phyloP scores from a whole-genome alignment of 345 rosid genomes.

The Anastatica hierochuntica region DNA sequence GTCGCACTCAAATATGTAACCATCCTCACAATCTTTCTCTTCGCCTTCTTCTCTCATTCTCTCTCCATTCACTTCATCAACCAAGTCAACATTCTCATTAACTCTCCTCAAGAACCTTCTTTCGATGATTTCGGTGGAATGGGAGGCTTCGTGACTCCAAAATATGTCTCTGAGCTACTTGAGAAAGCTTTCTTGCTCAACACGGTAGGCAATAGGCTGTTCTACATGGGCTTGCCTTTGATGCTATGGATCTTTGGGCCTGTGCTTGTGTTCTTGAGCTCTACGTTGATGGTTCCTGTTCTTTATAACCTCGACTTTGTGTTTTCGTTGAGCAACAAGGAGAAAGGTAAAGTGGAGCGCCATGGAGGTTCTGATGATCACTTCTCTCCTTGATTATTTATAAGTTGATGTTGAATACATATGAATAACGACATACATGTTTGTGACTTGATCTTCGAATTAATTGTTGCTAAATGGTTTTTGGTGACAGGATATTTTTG shows the following conservation, averaged over 20 bases:
- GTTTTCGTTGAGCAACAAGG: slow-evolving; percentile 16
- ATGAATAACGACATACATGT: too few species aligned
- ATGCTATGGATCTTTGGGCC: slow-evolving; percentile 93
- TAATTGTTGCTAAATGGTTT: too few species aligned
- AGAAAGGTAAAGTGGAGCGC: slow-evolving; percentile 24
- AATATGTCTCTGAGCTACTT: slow-evolving; percentile 46
- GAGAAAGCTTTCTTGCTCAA: slow-evolving; percentile 67
- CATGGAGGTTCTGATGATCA: slow-evolving; percentile 14
- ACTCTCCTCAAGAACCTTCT: slow-evolving; percentile 38
- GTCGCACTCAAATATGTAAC: slow-evolving; percentile 74
- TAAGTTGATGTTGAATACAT: too few species aligned
- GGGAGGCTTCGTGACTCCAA: slow-evolving; percentile 31
- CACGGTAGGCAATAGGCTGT: slow-evolving; percentile 74
- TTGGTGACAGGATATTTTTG: too few species aligned
- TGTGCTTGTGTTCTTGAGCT: slow-evolving; percentile 59
- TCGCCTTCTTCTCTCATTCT: slow-evolving; percentile 83
- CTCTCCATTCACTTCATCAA: slow-evolving; percentile 68
- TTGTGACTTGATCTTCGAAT: too few species aligned
- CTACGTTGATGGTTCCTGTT: slow-evolving; percentile 45
- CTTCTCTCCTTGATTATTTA: slow-evolving; percentile 13
- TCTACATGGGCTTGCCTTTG: slow-evolving; percentile 67
- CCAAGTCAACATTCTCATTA: slow-evolving; percentile 79
- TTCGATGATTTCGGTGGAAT: slow-evolving; percentile 15
- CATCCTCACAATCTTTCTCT: slow-evolving; percentile 56
- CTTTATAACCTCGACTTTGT: slow-evolving; percentile 74